phyloP scores from a whole-genome alignment of 169 alveolate species.

The Condylostoma magnum region DNA sequence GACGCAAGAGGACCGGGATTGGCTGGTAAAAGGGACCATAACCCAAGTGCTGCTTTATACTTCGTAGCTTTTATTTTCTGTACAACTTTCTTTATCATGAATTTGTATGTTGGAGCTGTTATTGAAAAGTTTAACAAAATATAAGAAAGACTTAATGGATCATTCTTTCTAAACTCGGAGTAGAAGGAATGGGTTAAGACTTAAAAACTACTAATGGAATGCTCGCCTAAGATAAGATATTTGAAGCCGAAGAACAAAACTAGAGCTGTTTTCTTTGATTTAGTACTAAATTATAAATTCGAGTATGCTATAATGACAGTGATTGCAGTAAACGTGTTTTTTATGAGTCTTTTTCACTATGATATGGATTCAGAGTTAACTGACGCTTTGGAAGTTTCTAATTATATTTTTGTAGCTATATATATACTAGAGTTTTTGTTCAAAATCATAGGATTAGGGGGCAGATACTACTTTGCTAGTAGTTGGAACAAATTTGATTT shows the following conservation, averaged over 20 bases:
- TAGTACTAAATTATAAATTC: conserved; percentile 14
- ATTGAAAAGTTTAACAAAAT: conserved; percentile 66
- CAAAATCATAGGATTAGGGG: conserved; percentile 31
- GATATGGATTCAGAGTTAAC: neutral
- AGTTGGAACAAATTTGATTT: conserved; percentile 38
- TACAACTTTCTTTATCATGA: conserved; percentile 71
- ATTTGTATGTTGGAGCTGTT: conserved; percentile 75
- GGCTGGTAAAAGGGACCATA: conserved; percentile 47
- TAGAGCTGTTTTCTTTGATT: neutral
- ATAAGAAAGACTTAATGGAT: conserved; percentile 55
- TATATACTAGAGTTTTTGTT: conserved; percentile 23
- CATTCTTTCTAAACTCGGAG: conserved; percentile 58
- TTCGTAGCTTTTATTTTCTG: conserved; percentile 69
- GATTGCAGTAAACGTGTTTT: conserved; percentile 23
- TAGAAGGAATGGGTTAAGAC: neutral
- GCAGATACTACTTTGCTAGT: conserved; percentile 22
- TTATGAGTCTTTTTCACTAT: neutral
- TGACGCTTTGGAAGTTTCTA: neutral
- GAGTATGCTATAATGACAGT: conserved; percentile 20
- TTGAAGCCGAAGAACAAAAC: neutral
- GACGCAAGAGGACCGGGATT: conserved; percentile 50
- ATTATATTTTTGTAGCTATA: conserved; percentile 21
- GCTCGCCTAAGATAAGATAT: neutral
- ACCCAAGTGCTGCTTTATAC: conserved; percentile 48
- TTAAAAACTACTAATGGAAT: neutral